Percentiles rank a stretch among this genome's conserved stretches.
These are phyloP conservation scores for Dryas integrifolia DNA, from an alignment of 331 rosid species.

Conservation along the genomic window DNA sequence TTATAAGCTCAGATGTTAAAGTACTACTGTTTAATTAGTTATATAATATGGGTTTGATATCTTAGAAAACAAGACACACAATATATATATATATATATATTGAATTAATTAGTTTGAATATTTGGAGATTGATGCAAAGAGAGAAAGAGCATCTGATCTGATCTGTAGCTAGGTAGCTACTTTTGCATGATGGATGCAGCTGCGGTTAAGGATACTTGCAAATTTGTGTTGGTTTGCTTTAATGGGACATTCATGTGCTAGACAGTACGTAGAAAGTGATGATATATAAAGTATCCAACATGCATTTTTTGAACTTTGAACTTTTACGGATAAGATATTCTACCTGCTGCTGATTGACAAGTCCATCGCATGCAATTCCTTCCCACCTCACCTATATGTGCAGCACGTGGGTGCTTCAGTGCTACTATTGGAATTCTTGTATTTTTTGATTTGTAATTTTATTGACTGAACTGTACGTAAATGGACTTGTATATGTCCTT, in stretches of 20 bases:
- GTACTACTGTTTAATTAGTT: no score
- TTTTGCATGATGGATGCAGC: slow-evolving; percentile 39
- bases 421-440: background rate
- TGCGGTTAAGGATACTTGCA: slow-evolving; percentile 40
- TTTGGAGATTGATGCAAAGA: no score
- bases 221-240: slow-evolving; percentile 39
- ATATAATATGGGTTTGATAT: no score
- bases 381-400: no score
- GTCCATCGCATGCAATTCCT: background rate
- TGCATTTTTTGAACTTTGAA: background rate
- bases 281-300: slow-evolving; percentile 11
- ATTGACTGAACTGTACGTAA: background rate
- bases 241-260: slow-evolving; percentile 12
- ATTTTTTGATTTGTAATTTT: background rate
- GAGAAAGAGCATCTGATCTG: slow-evolving; percentile 2
- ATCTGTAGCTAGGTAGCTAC: background rate
- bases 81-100: no score
- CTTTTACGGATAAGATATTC: slow-evolving; percentile 49
- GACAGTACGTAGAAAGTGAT: slow-evolving; percentile 9
- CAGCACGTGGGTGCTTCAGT: slow-evolving; percentile 22
- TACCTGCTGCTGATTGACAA: slow-evolving; percentile 20
- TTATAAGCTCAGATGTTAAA: no score
- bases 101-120: no score
- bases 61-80: no score
- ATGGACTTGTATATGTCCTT: background rate